These are phyloP conservation scores for Pythium periplocum DNA, from an alignment of 352 stramenopile genomes.

Conservation along the genomic window DNA sequence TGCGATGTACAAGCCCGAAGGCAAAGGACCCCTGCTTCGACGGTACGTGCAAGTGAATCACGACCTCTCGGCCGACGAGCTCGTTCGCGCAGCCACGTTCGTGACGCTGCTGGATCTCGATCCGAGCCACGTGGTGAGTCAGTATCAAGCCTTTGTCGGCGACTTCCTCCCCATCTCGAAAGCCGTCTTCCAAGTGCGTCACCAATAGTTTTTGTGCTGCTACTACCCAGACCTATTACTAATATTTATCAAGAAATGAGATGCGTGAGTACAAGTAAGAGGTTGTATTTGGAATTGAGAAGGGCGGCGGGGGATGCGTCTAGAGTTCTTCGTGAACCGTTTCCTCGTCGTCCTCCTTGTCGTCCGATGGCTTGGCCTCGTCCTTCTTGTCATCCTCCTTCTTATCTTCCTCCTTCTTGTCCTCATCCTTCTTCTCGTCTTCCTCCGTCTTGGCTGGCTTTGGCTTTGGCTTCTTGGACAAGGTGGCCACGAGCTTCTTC, in stretches of 20 bases:
- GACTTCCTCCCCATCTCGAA: conserved; percentile 42
- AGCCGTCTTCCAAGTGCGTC: conserved; percentile 20
- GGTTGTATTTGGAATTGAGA: too few species aligned
- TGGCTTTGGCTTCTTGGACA: conserved; percentile 81
- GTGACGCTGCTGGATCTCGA: conserved; percentile 26
- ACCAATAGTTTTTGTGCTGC: too few species aligned
- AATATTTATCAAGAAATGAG: too few species aligned
- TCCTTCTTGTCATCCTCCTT: conserved; percentile 29
- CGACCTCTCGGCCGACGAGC: conserved; percentile 12
- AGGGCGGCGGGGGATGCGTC: conserved; percentile 6
- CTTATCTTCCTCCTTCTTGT: conserved; percentile 7
- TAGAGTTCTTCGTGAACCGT: conserved; percentile 55
- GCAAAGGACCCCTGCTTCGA: conserved; percentile 44
- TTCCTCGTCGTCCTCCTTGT: conserved; percentile 17
- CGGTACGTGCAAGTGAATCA: conserved; percentile 25
- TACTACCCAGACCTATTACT: too few species aligned
- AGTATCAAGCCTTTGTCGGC: conserved; percentile 32
- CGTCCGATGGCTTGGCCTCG: conserved; percentile 21
- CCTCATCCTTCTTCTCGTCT: conserved; percentile 27
- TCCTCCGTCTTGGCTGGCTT: conserved; percentile 35
- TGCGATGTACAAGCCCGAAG: conserved; percentile 39
- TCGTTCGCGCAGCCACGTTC: conserved; percentile 24
- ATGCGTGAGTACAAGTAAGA: too few species aligned
- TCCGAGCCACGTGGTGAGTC: conserved; percentile 23
- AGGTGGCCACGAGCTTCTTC: conserved; percentile 71